Evolutionary conservation across 208 protist species (phyloP).

Genomic region (Polymyxa betae): DNA sequence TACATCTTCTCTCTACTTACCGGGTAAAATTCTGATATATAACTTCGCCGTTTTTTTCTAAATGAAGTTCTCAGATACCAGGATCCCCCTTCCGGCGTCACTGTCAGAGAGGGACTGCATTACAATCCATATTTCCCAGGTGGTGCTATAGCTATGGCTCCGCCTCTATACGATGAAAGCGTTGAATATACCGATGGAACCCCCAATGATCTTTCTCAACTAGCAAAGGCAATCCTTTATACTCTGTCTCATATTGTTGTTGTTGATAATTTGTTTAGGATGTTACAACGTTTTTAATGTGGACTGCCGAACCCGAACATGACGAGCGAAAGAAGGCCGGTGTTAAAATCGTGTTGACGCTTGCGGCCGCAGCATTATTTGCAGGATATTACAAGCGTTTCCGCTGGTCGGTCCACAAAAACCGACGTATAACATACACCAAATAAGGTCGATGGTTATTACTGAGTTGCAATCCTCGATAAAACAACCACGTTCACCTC

Average conservation of each 20-base stretch:
- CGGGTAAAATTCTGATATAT: slow-evolving; percentile 71
- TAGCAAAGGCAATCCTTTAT: slow-evolving; percentile 87
- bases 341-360: slow-evolving; percentile 59
- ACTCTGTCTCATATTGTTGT: slow-evolving; percentile 86
- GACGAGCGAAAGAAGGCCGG: slow-evolving; percentile 78
- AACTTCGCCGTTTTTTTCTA: neutral
- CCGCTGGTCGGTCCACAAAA: slow-evolving; percentile 78
- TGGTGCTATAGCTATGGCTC: slow-evolving; percentile 93
- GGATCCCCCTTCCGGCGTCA: slow-evolving; percentile 81
- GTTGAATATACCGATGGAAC: slow-evolving; percentile 97
- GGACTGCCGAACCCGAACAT: slow-evolving; percentile 78
- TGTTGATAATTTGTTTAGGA: neutral
- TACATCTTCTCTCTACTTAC: slow-evolving; percentile 97
- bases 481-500: neutral
- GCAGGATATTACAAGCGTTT: slow-evolving; percentile 79
- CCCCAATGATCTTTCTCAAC: slow-evolving; percentile 90
- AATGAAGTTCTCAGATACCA: slow-evolving; percentile 73
- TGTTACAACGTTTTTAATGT: slow-evolving; percentile 69
- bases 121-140: slow-evolving; percentile 98
- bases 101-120: slow-evolving; percentile 87
- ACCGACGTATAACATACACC: slow-evolving; percentile 70
- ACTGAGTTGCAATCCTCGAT: neutral
- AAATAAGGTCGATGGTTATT: slow-evolving; percentile 14
- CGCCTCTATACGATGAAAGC: slow-evolving; percentile 87
- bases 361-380: slow-evolving; percentile 60